phyloP scores from a whole-genome alignment of 2,329 filamentous ascomycete genomes.

The Conoideocrella luteorostrata region DNA sequence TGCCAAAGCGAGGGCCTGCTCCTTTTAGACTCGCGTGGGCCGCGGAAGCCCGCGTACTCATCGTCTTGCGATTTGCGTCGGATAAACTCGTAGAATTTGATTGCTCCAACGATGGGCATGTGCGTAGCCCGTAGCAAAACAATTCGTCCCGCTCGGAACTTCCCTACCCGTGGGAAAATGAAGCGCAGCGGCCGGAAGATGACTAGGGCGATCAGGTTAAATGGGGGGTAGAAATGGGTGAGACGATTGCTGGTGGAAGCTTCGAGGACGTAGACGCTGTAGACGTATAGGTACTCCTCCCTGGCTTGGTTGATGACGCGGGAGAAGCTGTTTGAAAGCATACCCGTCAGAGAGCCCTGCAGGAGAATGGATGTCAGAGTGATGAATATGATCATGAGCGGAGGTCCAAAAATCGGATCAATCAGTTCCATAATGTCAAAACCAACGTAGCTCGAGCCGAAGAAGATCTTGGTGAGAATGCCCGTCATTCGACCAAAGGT shows the following conservation, averaged over 20 bases:
- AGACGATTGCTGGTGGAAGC: conserved; percentile 63
- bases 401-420: conserved; percentile 51
- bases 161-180: conserved; percentile 55
- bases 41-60: conserved; percentile 44
- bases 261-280: conserved; percentile 58
- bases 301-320: conserved; percentile 56
- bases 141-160: conserved; percentile 57
- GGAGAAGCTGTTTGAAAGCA: conserved; percentile 69
- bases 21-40: conserved; percentile 27
- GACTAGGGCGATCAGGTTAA: conserved; percentile 68
- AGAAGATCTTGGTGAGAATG: conserved; percentile 75
- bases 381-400: conserved; percentile 66
- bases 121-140: conserved; percentile 57
- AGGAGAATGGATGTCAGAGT: conserved; percentile 72
- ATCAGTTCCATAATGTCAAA: conserved; percentile 62
- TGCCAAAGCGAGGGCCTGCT: conserved; percentile 16
- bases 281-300: conserved; percentile 77
- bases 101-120: conserved; percentile 61
- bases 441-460: conserved; percentile 68
- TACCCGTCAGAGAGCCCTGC: conserved; percentile 71
- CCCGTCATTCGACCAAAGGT: conserved; percentile 63
- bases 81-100: conserved; percentile 59
- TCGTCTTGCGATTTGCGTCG: conserved; percentile 32
- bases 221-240: conserved; percentile 64
- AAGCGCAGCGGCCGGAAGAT: conserved; percentile 67